Evolutionary conservation across 257 asterid genomes (phyloP).

Genomic region (Rubia yunnanensis): DNA sequence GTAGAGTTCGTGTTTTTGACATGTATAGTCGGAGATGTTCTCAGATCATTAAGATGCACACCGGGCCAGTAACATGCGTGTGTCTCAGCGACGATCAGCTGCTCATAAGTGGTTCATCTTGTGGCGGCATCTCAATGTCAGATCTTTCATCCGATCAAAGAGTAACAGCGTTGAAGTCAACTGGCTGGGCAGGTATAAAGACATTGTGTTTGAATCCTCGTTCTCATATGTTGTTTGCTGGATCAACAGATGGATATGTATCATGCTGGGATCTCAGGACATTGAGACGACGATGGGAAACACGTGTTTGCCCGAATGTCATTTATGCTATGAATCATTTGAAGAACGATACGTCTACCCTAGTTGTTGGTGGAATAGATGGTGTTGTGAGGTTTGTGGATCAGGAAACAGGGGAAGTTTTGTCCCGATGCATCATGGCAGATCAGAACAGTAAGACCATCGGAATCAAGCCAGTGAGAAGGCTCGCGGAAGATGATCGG

Average conservation of each 20-base stretch:
- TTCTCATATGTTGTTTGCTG: conserved; percentile 60
- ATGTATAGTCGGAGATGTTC: conserved; percentile 89
- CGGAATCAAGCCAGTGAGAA: conserved; percentile 33
- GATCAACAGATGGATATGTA: conserved; percentile 71
- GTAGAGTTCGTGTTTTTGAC: conserved; percentile 84
- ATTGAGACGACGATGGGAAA: conserved; percentile 51
- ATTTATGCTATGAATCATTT: conserved; percentile 68
- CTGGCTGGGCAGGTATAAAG: conserved; percentile 43
- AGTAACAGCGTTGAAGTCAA: conserved; percentile 46
- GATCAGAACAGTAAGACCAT: conserved; percentile 23
- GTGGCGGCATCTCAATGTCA: conserved; percentile 68
- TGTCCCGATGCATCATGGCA: conserved; percentile 53
- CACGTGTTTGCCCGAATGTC: conserved; percentile 65
- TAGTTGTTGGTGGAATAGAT: conserved; percentile 87
- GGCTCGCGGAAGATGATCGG: conserved; percentile 49
- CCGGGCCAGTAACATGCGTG: conserved; percentile 66
- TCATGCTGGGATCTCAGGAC: conserved; percentile 88
- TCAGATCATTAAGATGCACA: conserved; percentile 80
- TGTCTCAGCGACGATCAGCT: conserved; percentile 77
- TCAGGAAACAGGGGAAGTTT: conserved; percentile 61
- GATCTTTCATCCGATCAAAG: conserved; percentile 89
- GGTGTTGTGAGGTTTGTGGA: conserved; percentile 73
- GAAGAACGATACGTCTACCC: conserved; percentile 46
- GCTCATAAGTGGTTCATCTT: conserved; percentile 75
- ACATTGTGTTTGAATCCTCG: conserved; percentile 59